These are phyloP conservation scores for Diaporthe citriasiana DNA, from an alignment of 2,329 filamentous ascomycete species.

Conservation along the genomic window DNA sequence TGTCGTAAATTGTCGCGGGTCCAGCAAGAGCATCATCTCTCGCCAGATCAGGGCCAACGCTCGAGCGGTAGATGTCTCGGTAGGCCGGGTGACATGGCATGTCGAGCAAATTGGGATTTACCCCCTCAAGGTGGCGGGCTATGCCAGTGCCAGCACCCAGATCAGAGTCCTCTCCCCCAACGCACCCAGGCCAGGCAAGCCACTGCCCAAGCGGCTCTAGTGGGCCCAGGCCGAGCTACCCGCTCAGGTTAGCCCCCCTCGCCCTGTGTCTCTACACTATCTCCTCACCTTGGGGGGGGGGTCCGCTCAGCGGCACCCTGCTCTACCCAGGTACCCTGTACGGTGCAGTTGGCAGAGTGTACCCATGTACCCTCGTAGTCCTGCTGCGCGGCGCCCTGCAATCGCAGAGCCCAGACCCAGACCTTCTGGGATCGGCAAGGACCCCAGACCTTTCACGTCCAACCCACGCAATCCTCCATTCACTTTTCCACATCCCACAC, in stretches of 20 bases:
- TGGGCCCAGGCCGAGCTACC: constrained; percentile 5
- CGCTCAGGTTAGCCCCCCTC: constrained; percentile 8
- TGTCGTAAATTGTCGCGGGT: constrained; percentile 1
- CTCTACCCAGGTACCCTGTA: constrained; percentile 9
- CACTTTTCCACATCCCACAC: constrained; percentile 37
- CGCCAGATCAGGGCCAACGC: constrained; percentile 2
- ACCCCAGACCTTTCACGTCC: constrained; percentile 37
- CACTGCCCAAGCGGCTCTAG: constrained; percentile 19
- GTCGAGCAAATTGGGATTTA: constrained; percentile 27
- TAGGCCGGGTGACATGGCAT: constrained; percentile 17
- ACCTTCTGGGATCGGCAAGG: constrained; percentile 33
- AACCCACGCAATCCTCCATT: constrained; percentile 37
- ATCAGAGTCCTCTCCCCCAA: background rate
- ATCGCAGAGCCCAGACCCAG: constrained; percentile 29
- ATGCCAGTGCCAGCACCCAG: constrained; percentile 2
- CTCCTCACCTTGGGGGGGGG: constrained; percentile 3
- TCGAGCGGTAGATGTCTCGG: constrained; percentile 8
- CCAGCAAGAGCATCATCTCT: background rate
- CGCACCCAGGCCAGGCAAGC: background rate
- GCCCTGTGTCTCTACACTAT: background rate
- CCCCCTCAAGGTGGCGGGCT: background rate
- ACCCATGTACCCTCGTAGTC: background rate
- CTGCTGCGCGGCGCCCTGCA: constrained; percentile 25
- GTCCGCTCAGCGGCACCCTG: background rate
- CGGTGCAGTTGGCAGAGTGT: background rate